These are phyloP conservation scores for Backusella westeae DNA, from an alignment of 192 early-diverging fungal species.

Conservation along the genomic window DNA sequence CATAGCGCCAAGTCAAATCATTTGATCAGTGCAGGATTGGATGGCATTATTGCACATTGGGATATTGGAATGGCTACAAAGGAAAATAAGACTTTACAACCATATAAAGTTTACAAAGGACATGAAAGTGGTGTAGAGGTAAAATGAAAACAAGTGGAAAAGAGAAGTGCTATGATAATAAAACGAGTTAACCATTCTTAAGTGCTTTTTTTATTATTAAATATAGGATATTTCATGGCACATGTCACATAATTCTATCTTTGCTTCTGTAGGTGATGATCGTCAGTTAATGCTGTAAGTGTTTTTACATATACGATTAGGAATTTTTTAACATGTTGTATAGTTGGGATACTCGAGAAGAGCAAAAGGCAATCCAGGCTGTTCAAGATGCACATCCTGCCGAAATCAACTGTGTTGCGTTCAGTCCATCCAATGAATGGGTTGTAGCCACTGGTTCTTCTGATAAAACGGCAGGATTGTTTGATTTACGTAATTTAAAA, in stretches of 20 bases:
- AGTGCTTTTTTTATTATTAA: not conserved
- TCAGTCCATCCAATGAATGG: conserved; percentile 88
- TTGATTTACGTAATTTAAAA: conserved; percentile 95
- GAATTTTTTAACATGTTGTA: not conserved
- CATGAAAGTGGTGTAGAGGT: conserved; percentile 93
- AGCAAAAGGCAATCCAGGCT: conserved; percentile 62
- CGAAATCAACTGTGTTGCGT: conserved; percentile 95
- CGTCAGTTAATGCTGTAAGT: conserved; percentile 82
- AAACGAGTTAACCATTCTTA: not conserved
- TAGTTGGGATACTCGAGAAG: conserved; percentile 92
- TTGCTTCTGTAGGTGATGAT: conserved; percentile 98
- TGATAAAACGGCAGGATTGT: conserved; percentile 91
- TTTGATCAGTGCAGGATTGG: conserved; percentile 89
- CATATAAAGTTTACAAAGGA: conserved; percentile 74
- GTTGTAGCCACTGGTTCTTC: conserved; percentile 92
- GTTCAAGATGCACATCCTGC: conserved; percentile 77
- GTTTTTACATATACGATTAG: not conserved
- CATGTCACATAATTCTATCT: conserved; percentile 74
- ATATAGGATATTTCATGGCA: conserved; percentile 92
- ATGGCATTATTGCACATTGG: conserved; percentile 90
- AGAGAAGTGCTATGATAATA: not conserved
- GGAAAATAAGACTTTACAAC: conserved; percentile 74
- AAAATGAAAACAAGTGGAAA: not conserved
- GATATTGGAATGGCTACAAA: conserved; percentile 80
- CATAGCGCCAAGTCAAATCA: conserved; percentile 60